These are phyloP conservation scores for Aspergillus proliferans DNA, from an alignment of 2,329 filamentous ascomycete genomes.

Conservation along the genomic window DNA sequence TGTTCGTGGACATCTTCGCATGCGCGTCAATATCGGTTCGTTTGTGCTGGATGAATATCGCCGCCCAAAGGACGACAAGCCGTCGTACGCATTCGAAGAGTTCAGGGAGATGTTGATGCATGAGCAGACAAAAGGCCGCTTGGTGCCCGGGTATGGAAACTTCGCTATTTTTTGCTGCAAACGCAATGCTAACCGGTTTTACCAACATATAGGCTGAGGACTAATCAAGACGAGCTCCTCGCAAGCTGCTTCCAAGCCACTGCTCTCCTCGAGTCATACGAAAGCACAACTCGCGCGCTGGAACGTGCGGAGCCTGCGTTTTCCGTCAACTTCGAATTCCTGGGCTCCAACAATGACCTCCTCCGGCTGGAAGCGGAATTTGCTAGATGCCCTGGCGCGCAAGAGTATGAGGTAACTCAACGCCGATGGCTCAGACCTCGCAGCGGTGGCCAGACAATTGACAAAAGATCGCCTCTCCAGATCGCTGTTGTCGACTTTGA, in stretches of 20 bases:
- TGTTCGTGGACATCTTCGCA: conserved; percentile 31
- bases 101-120: conserved; percentile 37
- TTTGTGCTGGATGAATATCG: conserved; percentile 35
- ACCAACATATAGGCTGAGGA: conserved; percentile 17
- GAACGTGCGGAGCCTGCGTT: conserved; percentile 25
- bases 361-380: conserved; percentile 37
- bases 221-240: conserved; percentile 21
- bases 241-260: conserved; percentile 21
- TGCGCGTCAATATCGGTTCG: conserved; percentile 39
- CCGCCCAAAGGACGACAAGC: conserved; percentile 17
- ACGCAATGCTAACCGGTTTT: not conserved
- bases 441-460: conserved; percentile 11
- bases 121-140: conserved; percentile 29
- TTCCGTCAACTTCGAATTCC: conserved; percentile 38
- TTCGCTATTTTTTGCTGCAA: not conserved
- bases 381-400: conserved; percentile 19
- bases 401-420: conserved; percentile 28
- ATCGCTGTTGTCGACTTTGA: conserved; percentile 32
- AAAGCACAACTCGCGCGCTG: conserved; percentile 14
- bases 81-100: conserved; percentile 30
- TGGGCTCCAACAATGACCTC: conserved; percentile 18
- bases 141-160: conserved; percentile 32
- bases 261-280: conserved; percentile 23
- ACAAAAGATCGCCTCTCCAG: conserved; percentile 26
- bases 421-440: conserved; percentile 31